Conservation (phyloP, 139 green algal genomes). For the Chlamydomonas eustigma region DNA sequence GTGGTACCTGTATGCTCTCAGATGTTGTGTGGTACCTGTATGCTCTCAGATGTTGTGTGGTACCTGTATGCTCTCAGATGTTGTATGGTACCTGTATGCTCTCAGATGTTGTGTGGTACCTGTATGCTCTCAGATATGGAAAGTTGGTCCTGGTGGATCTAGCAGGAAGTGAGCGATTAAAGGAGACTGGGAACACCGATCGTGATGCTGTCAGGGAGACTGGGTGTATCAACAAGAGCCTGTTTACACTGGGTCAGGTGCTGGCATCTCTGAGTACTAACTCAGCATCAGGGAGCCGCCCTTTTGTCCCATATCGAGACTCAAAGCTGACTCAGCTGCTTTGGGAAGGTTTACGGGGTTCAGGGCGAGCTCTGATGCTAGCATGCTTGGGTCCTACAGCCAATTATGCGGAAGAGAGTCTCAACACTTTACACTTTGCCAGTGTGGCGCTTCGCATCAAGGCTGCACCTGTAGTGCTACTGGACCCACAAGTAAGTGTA, state of each 20-base stretch:
- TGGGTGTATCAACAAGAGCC: slow-evolving; percentile 58
- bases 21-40: not conserved
- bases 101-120: not conserved
- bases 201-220: slow-evolving; percentile 50
- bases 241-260: slow-evolving; percentile 63
- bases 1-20: too few relatives aligned
- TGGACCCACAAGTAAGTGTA: slow-evolving; percentile 23
- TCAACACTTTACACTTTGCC: slow-evolving; percentile 67
- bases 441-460: slow-evolving; percentile 61
- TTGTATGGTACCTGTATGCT: not conserved
- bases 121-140: slow-evolving; percentile 39
- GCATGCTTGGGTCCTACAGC: slow-evolving; percentile 56
- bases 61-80: too few relatives aligned
- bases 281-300: not conserved
- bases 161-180: slow-evolving; percentile 63
- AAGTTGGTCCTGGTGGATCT: slow-evolving; percentile 64
- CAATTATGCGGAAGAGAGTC: slow-evolving; percentile 48
- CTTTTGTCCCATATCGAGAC: slow-evolving; percentile 35
- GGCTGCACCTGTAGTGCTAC: slow-evolving; percentile 12
- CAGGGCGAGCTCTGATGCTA: slow-evolving; percentile 60
- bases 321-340: slow-evolving; percentile 51
- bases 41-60: slow-evolving; percentile 46
- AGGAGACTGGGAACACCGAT: slow-evolving; percentile 54
- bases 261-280: not conserved
- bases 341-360: slow-evolving; percentile 27